A percentile compares a stretch with the other conserved stretches of the same genome.
phyloP scores from a whole-genome alignment of 441 rosid species.

The Hura crepitans region DNA sequence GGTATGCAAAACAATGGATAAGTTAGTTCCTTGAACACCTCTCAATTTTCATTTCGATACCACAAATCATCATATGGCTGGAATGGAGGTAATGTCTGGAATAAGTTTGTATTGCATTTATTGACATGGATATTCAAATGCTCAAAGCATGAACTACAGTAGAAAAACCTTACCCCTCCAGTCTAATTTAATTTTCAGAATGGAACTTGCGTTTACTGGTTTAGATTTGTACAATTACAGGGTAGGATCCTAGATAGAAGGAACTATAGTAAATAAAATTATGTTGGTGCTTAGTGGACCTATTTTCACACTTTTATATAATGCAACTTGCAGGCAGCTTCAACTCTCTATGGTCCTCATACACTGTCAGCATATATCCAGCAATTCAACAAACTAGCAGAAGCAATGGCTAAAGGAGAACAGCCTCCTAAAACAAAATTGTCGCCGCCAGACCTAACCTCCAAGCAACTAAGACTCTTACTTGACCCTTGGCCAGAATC shows the following conservation, averaged over 20 bases:
- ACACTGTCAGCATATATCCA: slow-evolving; percentile 55
- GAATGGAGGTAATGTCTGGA: too few relatives aligned
- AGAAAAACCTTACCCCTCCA: not conserved
- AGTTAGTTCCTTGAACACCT: not conserved
- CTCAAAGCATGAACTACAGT: not conserved
- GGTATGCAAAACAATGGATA: slow-evolving; percentile 22
- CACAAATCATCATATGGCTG: not conserved
- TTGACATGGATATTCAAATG: too few relatives aligned
- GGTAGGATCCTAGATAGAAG: too few relatives aligned
- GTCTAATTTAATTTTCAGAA: not conserved
- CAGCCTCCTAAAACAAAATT: slow-evolving; percentile 17
- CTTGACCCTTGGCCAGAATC: slow-evolving; percentile 34
- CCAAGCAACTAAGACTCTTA: slow-evolving; percentile 35
- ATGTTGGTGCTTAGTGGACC: not conserved
- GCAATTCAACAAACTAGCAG: slow-evolving; percentile 46
- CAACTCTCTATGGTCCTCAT: slow-evolving; percentile 62
- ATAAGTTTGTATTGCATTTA: too few relatives aligned
- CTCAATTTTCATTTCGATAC: not conserved
- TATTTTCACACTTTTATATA: not conserved
- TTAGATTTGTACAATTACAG: too few relatives aligned
- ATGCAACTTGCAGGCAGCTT: slow-evolving; percentile 43
- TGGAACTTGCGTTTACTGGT: too few relatives aligned
- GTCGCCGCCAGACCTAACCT: slow-evolving; percentile 49
- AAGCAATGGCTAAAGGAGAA: slow-evolving; percentile 43
- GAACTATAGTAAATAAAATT: not conserved